Evolutionary conservation across 176 grass and related monocot species (phyloP).

Genomic region (Triticum timopheevii): DNA sequence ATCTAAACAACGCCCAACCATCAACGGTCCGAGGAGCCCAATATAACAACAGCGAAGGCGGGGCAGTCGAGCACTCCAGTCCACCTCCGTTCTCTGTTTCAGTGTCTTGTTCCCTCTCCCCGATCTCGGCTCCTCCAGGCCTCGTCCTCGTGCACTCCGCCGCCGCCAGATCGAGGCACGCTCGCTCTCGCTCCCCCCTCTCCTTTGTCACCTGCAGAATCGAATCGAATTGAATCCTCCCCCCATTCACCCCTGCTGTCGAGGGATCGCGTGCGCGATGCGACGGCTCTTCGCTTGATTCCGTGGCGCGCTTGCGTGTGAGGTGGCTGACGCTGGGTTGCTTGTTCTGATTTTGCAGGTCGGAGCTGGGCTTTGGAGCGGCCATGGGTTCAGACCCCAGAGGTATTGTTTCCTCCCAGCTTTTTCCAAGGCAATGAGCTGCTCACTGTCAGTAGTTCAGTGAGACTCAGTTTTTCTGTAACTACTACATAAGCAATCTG

Average conservation of each 20-base stretch:
- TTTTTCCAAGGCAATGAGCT: neutral
- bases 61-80: neutral
- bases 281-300: neutral
- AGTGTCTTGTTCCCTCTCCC: neutral
- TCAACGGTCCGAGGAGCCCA: neutral
- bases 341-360: slow-evolving; percentile 1
- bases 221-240: neutral
- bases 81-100: neutral
- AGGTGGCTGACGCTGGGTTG: neutral
- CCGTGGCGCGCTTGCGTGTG: neutral
- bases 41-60: neutral
- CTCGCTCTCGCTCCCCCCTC: too few species aligned
- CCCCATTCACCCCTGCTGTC: neutral
- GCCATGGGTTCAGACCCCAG: slow-evolving; percentile 40
- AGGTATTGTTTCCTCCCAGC: slow-evolving; percentile 13
- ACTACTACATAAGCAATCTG: neutral
- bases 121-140: neutral
- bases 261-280: neutral
- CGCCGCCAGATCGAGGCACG: neutral
- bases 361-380: neutral
- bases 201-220: neutral
- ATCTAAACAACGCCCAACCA: neutral
- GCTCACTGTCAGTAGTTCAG: neutral
- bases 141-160: slow-evolving; percentile 12
- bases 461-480: neutral